Base-by-base conservation (phyloP, 2,329 filamentous ascomycete genomes). In the Apiospora koreana region DNA sequence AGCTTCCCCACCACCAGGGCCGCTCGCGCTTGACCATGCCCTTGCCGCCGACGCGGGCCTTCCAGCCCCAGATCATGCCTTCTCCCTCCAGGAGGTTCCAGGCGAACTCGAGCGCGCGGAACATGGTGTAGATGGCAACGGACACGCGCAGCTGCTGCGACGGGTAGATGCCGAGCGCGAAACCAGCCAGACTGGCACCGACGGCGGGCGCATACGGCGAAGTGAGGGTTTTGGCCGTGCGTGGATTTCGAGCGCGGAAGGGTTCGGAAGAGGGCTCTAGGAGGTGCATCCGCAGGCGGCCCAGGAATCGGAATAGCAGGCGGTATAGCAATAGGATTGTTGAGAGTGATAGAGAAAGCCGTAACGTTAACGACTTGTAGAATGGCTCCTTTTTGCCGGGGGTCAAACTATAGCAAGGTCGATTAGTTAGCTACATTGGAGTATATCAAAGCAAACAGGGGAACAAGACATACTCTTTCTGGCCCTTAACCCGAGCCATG, bases 261-360 rank as follows among this genome's bases (percentile, higher is more conserved):
- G 93, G 92, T 69, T 88, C 87, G 1, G 95, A 94, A 70, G 93
- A 89, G n/a, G 93, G 88, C 45, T 92, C 91, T 54, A 97, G 89
- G 4, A 99, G 86, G 73, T 94, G 94, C 1, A 88, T 86, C 65
- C 95, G 91, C 58, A 98, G 84, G 38, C 94, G 89, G 35, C 89
- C 88, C 76, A 98, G 93, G 85, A 98, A 97, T 71, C 95, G 93
- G 82, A 95, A 94, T 35, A 98, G 89, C 0, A 97, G 86, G 41
- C 96, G 91, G 80, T 99, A 96, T 72, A 97, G 89, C 58, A 98
- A 89, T 25, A 98, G 87, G 73, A 98, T 94, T 2, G 93, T 88
- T 21, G 94, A 95, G 18, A 98, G 86, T 0, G 94, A 96, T 10
- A 95, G 85, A 0, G 94, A 95, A 12, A 97, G 86, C 69, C 94